Percentiles rank a stretch among this genome's conserved stretches.
Conservation (phyloP, 2,329 filamentous ascomycete genomes). For the Calonectria henricotiae region DNA sequence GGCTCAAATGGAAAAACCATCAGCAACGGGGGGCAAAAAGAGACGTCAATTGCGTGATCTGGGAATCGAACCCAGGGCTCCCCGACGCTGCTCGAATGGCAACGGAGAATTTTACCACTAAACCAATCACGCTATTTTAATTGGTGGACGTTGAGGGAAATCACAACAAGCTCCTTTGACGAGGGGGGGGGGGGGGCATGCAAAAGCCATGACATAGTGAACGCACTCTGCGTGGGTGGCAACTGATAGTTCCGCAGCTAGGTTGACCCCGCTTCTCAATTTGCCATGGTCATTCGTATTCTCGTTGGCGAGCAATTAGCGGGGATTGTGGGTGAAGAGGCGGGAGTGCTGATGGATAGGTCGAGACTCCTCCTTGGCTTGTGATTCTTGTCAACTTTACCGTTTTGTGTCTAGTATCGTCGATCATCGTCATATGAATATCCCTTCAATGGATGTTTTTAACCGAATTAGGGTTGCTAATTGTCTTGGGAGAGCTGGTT, state of each 20-base stretch:
- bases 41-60: not conserved
- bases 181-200: too few species aligned
- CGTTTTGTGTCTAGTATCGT: not conserved
- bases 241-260: too few species aligned
- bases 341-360: not conserved
- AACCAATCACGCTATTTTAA: conserved; percentile 9
- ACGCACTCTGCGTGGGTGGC: too few species aligned
- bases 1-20: too few species aligned
- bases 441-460: too few species aligned
- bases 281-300: not conserved
- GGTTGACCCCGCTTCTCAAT: too few species aligned
- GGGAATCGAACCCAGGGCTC: conserved; percentile 20
- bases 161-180: too few species aligned
- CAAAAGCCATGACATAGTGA: too few species aligned
- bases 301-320: not conserved
- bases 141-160: not conserved
- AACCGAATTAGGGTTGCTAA: too few species aligned
- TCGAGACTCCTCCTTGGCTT: not conserved
- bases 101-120: conserved; percentile 21
- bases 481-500: too few species aligned
- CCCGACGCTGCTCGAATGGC: conserved; percentile 12
- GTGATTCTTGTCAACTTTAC: not conserved
- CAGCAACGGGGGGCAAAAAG: not conserved
- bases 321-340: not conserved
- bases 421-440: not conserved